Evolutionary conservation across 2,329 filamentous ascomycete species (phyloP), one percentile per base, ranked within the genome.

Genomic region (Colletotrichum liaoningense): DNA sequence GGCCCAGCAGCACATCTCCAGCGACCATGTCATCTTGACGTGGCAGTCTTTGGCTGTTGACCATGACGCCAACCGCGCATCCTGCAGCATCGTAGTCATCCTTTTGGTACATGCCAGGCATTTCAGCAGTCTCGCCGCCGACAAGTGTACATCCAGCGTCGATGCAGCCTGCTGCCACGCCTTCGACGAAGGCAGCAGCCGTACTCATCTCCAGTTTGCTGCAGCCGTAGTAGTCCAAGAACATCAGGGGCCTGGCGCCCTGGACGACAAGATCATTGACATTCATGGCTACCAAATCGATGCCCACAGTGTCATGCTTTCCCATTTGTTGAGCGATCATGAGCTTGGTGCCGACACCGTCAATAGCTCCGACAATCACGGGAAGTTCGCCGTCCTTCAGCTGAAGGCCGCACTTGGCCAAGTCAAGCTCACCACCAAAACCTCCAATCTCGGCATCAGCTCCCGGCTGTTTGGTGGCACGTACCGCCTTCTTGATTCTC

Each of bases 221-320:
- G 88, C 95, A 98, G 74, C 95, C 96, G 84, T 97, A 98, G 89
- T 97, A 98, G 86, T 99, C 97, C 75, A 98, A 92, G 89, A 99
- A 98, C 88, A 97, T 97, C 76, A 98, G 88, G 2, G 97, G 95
- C 77, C 97, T 94, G 14, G 97, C 97, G 67, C 97, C 97, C 85
- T 98, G 95, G 9, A 98, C 97, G 64, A 99, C 93, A 0, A 99
- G 89, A 80, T 99, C 97, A 83, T 99, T 99, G 81, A 98, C 97
- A 83, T 98, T 98, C 96, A 98, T 98, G 77, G 97, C 97, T 4
- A 99, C 97, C 46, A 99, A 90, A 81, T 99, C 97, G 78, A 99
- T 95, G 74, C 97, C 97, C 12, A 99, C 96, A 3, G 95, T 98
- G 83, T 96, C 92, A 84, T 98, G 97, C 84, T 97, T 95, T 78